Percentiles rank a stretch among this genome's conserved stretches.
phyloP scores from a whole-genome alignment of 805 yeast genomes.

The Teunomyces pallodes region DNA sequence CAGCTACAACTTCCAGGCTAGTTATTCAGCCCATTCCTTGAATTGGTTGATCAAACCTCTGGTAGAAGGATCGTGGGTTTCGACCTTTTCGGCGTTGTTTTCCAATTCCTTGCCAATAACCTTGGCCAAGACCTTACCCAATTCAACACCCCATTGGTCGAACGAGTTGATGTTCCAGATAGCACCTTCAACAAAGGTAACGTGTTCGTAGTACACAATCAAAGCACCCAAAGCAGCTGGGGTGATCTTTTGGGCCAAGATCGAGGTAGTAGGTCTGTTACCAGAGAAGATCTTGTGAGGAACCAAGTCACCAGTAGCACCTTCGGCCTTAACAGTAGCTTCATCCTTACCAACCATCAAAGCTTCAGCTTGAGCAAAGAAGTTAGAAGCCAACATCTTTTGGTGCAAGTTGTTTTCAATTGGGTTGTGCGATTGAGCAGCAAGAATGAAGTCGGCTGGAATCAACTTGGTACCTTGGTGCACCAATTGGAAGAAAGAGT shows the following conservation, averaged over 20 bases:
- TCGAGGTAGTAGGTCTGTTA: slow-evolving; percentile 98
- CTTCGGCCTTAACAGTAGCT: slow-evolving; percentile 81
- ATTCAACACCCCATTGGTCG: slow-evolving; percentile 99
- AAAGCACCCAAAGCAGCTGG: slow-evolving; percentile 95
- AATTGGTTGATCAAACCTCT: slow-evolving; percentile 91
- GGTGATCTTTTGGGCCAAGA: slow-evolving; percentile 91
- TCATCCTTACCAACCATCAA: slow-evolving; percentile 93
- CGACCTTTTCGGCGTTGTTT: slow-evolving; percentile 47
- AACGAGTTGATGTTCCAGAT: slow-evolving; percentile 99
- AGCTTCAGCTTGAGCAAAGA: slow-evolving; percentile 98
- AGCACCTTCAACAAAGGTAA: slow-evolving; percentile 98
- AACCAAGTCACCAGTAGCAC: slow-evolving; percentile 78
- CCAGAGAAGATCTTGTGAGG: slow-evolving; percentile 98
- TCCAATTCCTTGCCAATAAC: slow-evolving; percentile 88
- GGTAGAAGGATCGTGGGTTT: slow-evolving; percentile 86
- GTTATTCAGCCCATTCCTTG: slow-evolving; percentile 67
- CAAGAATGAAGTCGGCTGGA: slow-evolving; percentile 94
- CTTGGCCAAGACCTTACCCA: slow-evolving; percentile 97
- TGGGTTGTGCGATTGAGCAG: slow-evolving; percentile 98
- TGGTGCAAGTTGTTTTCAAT: slow-evolving; percentile 92
- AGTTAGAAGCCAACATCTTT: slow-evolving; percentile 97
- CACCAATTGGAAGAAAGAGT: slow-evolving; percentile 98
- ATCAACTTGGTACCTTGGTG: slow-evolving; percentile 98
- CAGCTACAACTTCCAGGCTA: slow-evolving; percentile 8
- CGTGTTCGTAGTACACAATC: slow-evolving; percentile 97